Conservation (phyloP, 1,284 basidiomycete species). For the Cryptococcus hybrid region DNA sequence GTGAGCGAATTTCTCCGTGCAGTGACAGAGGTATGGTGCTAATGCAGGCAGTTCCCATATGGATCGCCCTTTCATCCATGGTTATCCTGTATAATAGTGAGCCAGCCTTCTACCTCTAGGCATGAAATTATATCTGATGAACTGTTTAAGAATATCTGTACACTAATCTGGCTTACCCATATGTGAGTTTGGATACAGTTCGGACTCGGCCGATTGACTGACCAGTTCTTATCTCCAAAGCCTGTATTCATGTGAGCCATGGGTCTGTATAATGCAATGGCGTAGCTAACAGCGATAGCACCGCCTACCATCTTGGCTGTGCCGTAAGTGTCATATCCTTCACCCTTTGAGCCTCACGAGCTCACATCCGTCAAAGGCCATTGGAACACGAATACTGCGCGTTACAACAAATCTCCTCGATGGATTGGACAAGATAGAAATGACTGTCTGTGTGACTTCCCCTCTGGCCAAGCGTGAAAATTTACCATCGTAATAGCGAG, state of each 20-base stretch:
- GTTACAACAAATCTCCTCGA: conserved; percentile 83
- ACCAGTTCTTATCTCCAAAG: conserved; percentile 23
- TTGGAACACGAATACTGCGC: conserved; percentile 84
- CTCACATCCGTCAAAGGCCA: conserved; percentile 56
- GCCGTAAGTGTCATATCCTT: conserved; percentile 30
- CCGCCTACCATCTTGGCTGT: conserved; percentile 49
- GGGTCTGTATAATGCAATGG: neutral
- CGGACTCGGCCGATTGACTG: neutral
- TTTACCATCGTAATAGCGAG: conserved; percentile 47
- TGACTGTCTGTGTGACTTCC: conserved; percentile 55
- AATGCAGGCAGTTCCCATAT: conserved; percentile 39
- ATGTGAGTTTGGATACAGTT: conserved; percentile 25
- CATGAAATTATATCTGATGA: neutral
- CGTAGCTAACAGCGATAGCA: conserved; percentile 61
- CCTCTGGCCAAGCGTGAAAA: neutral
- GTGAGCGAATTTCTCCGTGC: conserved; percentile 12
- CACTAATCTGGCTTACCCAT: conserved; percentile 75
- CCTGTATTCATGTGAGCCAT: conserved; percentile 45
- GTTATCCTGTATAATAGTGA: conserved; percentile 93
- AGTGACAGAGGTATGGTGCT: neutral
- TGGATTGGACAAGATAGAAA: conserved; percentile 75
- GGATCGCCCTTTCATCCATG: conserved; percentile 79
- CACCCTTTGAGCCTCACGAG: neutral
- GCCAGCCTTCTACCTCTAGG: conserved; percentile 3
- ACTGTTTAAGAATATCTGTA: conserved; percentile 64